These are phyloP conservation scores for Candida maris DNA, from an alignment of 805 yeast genomes.

Conservation along the genomic window DNA sequence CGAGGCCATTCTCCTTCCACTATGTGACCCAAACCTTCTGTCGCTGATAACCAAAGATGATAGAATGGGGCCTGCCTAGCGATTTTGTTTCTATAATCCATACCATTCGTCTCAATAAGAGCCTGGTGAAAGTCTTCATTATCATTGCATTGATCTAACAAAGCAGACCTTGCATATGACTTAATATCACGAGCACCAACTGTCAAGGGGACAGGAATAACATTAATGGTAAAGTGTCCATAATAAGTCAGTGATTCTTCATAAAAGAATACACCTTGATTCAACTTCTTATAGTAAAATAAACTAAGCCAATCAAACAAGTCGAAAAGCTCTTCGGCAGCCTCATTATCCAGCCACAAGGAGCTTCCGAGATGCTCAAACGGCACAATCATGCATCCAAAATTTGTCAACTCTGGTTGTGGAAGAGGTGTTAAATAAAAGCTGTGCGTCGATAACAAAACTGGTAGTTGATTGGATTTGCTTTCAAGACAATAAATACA, in stretches of 20 bases:
- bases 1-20: constrained; percentile 45
- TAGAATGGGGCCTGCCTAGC: constrained; percentile 49
- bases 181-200: constrained; percentile 28
- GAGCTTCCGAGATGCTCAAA: constrained; percentile 38
- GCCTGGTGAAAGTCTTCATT: constrained; percentile 35
- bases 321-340: constrained; percentile 40
- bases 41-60: constrained; percentile 45
- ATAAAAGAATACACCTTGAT: constrained; percentile 39
- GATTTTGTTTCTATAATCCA: constrained; percentile 29
- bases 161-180: constrained; percentile 42
- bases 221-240: constrained; percentile 40
- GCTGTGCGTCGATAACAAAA: constrained; percentile 31
- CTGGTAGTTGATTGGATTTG: constrained; percentile 24
- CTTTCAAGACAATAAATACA: constrained; percentile 38
- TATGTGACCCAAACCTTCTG: constrained; percentile 51
- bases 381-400: constrained; percentile 40
- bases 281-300: constrained; percentile 36
- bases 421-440: constrained; percentile 39
- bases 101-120: constrained; percentile 36
- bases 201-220: constrained; percentile 40
- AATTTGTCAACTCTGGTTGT: constrained; percentile 36
- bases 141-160: constrained; percentile 36
- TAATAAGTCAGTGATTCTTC: constrained; percentile 36
- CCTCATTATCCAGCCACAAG: constrained; percentile 39
- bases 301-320: constrained; percentile 39